Evolutionary conservation across 139 green algal genomes (phyloP), one percentile per base, ranked within the genome.

Genomic region (Auxenochlorella pyrenoidosa): DNA sequence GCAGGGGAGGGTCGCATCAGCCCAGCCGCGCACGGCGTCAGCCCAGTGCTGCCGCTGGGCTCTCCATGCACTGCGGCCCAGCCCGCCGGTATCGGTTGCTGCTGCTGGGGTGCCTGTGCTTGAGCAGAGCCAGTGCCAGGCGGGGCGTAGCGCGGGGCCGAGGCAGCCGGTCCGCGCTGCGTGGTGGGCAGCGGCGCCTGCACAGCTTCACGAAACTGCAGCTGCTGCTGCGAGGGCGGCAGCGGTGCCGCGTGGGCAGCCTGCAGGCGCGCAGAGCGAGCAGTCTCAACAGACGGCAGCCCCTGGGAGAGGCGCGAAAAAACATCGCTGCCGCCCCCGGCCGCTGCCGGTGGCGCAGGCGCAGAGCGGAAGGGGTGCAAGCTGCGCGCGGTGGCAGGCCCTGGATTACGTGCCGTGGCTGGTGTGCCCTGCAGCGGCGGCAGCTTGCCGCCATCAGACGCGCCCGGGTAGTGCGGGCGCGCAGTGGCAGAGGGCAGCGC

Each of bases 241-340:
- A 72, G 36, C 36, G 32, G 79, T 1, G 36, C 36, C 15, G 34
- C 32, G n/a, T 19, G 43, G 32, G 75, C 75, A n/a, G 75, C 44
- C 43, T 81, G 75, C 75, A 81, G 51, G 51, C 77, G 77, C 13
- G 77, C 77, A 3, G 77, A 83, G 24, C 77, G 47, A 8, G 77
- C 51, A 1, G 77, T 83, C 22, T 83, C 77, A 8, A 83, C 51
- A 6, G 77, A 65, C 19, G 77, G 77, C 51, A 83, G 77, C 32
- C 77, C 77, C 77, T 83, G 77, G 21, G 77, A 83, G 2, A 83
- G 47, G 51, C 77, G 77, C 5, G 77, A 26, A 66, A 51, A 83
- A 21, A 83, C 77, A 22, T 70, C 51, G 28, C 32, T 40, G 12
- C 30, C 16, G 43, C 43, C 30, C 3, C 43, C 43, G 6, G 15